phyloP scores from a whole-genome alignment of 495 filamentous ascomycete species.

The Hyaloscypha bicolor region DNA sequence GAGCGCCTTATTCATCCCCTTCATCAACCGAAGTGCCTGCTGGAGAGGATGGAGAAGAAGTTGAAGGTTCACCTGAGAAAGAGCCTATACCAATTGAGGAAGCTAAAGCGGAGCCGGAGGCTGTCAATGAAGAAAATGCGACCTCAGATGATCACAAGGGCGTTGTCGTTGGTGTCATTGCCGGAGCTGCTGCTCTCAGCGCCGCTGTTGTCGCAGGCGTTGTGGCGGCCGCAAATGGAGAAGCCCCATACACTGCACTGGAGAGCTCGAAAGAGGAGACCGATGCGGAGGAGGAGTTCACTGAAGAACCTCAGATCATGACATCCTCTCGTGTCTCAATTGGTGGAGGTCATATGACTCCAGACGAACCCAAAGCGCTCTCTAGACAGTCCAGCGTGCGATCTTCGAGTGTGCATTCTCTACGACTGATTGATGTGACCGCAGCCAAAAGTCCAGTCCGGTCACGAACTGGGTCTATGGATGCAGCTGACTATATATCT shows the following conservation, averaged over 20 bases:
- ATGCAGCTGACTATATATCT: slow-evolving; percentile 40
- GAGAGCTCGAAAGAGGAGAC: slow-evolving; percentile 37
- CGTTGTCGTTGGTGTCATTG: slow-evolving; percentile 27
- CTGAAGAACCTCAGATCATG: slow-evolving; percentile 56
- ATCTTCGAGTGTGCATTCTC: slow-evolving; percentile 53
- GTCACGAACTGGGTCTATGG: slow-evolving; percentile 47
- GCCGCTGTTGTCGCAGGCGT: slow-evolving; percentile 24
- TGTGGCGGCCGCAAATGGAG: slow-evolving; percentile 17
- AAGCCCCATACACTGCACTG: slow-evolving; percentile 33
- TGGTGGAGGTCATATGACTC: slow-evolving; percentile 40
- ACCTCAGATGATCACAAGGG: slow-evolving; percentile 11
- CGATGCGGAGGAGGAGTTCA: slow-evolving; percentile 42
- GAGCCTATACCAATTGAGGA: neutral
- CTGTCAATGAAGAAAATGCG: neutral
- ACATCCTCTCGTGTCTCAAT: slow-evolving; percentile 58
- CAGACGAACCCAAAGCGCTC: slow-evolving; percentile 20
- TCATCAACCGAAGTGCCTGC: slow-evolving; percentile 10
- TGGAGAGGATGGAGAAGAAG: slow-evolving; percentile 7
- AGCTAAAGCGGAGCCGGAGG: neutral
- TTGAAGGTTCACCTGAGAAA: neutral
- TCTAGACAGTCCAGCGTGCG: slow-evolving; percentile 34
- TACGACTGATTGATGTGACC: slow-evolving; percentile 55
- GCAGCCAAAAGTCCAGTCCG: slow-evolving; percentile 45
- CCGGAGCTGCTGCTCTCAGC: slow-evolving; percentile 22
- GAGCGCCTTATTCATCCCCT: slow-evolving; percentile 29